Conservation (phyloP, 352 stramenopile species). For the Phytopythium sindhum region DNA sequence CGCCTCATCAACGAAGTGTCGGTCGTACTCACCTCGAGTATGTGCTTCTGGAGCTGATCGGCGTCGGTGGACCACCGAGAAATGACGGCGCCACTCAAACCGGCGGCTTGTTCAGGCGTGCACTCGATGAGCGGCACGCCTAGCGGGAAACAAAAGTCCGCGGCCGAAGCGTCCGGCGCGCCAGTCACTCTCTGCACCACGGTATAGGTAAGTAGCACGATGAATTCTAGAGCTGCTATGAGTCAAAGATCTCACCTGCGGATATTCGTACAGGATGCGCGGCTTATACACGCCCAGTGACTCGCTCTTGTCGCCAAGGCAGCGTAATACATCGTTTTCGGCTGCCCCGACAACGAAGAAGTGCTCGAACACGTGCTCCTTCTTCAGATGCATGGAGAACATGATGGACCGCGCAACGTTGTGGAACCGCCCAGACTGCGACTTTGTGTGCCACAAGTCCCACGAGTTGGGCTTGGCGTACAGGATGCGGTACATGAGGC, state of each 20-base stretch:
- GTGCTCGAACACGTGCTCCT: conserved; percentile 80
- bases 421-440: conserved; percentile 43
- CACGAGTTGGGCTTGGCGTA: conserved; percentile 59
- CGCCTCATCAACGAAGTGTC: not conserved
- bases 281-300: conserved; percentile 62
- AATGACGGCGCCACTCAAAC: conserved; percentile 47
- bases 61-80: conserved; percentile 72
- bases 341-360: conserved; percentile 69
- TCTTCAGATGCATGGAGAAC: conserved; percentile 79
- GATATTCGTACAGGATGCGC: conserved; percentile 65
- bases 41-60: conserved; percentile 55
- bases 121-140: conserved; percentile 65
- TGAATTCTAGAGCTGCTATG: not conserved
- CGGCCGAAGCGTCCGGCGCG: conserved; percentile 45
- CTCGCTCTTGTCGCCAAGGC: conserved; percentile 25
- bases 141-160: conserved; percentile 79
- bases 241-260: conserved; percentile 28
- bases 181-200: conserved; percentile 22
- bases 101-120: conserved; percentile 44
- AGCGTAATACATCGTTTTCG: conserved; percentile 15
- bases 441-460: conserved; percentile 58
- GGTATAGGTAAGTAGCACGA: not conserved
- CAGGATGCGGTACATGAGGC: conserved; percentile 76
- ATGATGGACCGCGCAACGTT: conserved; percentile 69
- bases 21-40: conserved; percentile 39